Percentiles rank a stretch among this genome's conserved stretches.
phyloP scores from a whole-genome alignment of 1,139 yeast species.

The Candida tetrigidarum region DNA sequence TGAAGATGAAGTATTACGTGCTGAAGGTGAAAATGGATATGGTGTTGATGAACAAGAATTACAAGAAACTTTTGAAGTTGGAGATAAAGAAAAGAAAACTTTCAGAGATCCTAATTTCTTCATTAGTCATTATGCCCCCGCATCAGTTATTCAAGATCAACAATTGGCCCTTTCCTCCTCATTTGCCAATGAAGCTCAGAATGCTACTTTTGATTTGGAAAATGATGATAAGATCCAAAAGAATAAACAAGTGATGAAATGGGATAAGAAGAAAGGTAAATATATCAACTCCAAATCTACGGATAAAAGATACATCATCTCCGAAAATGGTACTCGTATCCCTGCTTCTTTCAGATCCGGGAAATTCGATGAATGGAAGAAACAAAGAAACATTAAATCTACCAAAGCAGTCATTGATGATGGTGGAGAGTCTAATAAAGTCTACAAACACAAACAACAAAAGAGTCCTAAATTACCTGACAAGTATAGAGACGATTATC shows the following conservation, averaged over 20 bases:
- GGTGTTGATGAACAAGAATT: slow-evolving; percentile 53
- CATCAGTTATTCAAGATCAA: slow-evolving; percentile 78
- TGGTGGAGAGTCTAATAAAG: slow-evolving; percentile 40
- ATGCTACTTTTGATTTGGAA: slow-evolving; percentile 83
- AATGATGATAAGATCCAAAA: slow-evolving; percentile 74
- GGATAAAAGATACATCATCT: slow-evolving; percentile 85
- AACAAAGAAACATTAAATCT: slow-evolving; percentile 62
- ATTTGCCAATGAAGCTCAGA: slow-evolving; percentile 82
- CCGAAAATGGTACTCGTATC: slow-evolving; percentile 92
- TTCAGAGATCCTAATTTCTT: slow-evolving; percentile 84
- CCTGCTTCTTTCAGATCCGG: slow-evolving; percentile 96
- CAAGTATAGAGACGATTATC: slow-evolving; percentile 84
- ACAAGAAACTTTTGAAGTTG: slow-evolving; percentile 62
- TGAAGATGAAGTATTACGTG: slow-evolving; percentile 71
- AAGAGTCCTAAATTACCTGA: slow-evolving; percentile 92
- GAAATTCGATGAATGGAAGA: slow-evolving; percentile 88
- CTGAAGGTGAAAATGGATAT: slow-evolving; percentile 61
- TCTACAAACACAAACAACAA: slow-evolving; percentile 72
- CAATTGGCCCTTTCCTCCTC: slow-evolving; percentile 67
- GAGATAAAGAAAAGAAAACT: slow-evolving; percentile 47
- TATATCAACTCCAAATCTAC: slow-evolving; percentile 82
- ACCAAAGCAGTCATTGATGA: slow-evolving; percentile 27
- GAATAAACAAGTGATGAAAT: slow-evolving; percentile 75
- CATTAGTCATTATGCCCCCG: slow-evolving; percentile 90
- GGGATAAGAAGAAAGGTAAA: slow-evolving; percentile 96